Conservation (phyloP, 2,329 filamentous ascomycete species). For the Elsinoe batatas region DNA sequence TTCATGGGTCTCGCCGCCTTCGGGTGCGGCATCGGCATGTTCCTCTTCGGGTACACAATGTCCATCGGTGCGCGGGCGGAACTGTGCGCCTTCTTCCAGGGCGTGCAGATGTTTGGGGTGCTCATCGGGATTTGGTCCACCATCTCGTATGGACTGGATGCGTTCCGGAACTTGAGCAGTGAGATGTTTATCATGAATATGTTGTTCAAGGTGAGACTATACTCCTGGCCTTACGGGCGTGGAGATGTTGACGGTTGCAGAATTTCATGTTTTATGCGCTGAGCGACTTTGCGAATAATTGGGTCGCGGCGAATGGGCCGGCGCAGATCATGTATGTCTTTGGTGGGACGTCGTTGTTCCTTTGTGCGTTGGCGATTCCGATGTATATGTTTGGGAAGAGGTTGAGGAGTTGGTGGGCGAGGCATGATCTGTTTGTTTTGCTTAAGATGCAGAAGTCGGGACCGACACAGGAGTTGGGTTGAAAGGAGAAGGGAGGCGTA, state of each 20-base stretch:
- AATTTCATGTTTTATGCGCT: constrained; percentile 26
- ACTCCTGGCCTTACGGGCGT: no score
- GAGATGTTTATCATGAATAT: constrained; percentile 26
- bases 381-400: constrained; percentile 24
- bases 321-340: constrained; percentile 24
- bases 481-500: neutral
- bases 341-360: constrained; percentile 22
- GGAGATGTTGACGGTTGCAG: no score
- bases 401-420: constrained; percentile 16
- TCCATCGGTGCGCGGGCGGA: constrained; percentile 17
- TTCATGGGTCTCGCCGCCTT: constrained; percentile 18
- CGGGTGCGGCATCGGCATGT: constrained; percentile 21
- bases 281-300: constrained; percentile 23
- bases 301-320: constrained; percentile 21
- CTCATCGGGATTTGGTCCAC: constrained; percentile 22
- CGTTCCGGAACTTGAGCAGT: constrained; percentile 22
- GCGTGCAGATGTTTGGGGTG: constrained; percentile 23
- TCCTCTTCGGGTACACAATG: constrained; percentile 22
- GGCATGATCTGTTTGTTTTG: constrained; percentile 16
- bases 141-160: constrained; percentile 22
- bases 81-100: constrained; percentile 24
- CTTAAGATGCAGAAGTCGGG: constrained; percentile 16
- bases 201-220: constrained; percentile 24
- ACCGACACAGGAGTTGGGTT: constrained; percentile 10
- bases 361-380: constrained; percentile 20